Evolutionary conservation across 176 grass and related monocot species (phyloP), one percentile per base, ranked within the genome.

Genomic region (Triticum turgidum): DNA sequence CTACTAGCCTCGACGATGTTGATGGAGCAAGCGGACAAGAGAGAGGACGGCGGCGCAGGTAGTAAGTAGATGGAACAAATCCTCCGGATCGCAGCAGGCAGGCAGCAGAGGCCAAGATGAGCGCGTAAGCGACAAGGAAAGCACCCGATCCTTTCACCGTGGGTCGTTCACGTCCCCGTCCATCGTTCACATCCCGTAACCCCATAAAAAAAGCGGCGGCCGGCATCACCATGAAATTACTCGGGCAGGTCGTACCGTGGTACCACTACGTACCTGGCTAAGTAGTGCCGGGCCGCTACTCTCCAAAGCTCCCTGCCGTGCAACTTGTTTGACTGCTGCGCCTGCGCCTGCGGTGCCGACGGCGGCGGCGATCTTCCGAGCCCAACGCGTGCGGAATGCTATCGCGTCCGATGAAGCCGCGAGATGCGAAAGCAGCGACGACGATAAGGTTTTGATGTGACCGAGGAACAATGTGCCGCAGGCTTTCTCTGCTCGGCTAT

Each of bases 201-300:
- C 35, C 35, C 34, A 10, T 22, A 67, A 21, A 49, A 6, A 37
- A 69, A 59, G 47, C 29, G 24, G 44, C 41, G 69, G 9, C 38
- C 20, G 37, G 21, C n/a, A 83, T 62, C 35, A 61, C 34, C 49
- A 29, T 17, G 17, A 30, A 69, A 69, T 47, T 63, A 65, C 30
- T 3, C 7, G 33, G 12, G 17, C 24, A 21, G 62, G 18, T 33
- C 35, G 17, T 35, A 35, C 49, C 13, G 49, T 5, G 49, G 4
- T 52, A 51, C 83, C 14, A 52, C 13, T 52, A 65, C 83, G 1
- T 85, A 85, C 83, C 58, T 84, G 58, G 49, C 82, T 15, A 65
- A 76, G 70, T 49, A 42, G 24, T 44, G 25, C 69, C 82, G 70
- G 70, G 82, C 18, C 71, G 82, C 70, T 65, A 84, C 37, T 42